A percentile compares a stretch with the other conserved stretches of the same genome.
Evolutionary conservation across 306 rosid species (phyloP).

Genomic region (Amphicarpaea edgeworthii): DNA sequence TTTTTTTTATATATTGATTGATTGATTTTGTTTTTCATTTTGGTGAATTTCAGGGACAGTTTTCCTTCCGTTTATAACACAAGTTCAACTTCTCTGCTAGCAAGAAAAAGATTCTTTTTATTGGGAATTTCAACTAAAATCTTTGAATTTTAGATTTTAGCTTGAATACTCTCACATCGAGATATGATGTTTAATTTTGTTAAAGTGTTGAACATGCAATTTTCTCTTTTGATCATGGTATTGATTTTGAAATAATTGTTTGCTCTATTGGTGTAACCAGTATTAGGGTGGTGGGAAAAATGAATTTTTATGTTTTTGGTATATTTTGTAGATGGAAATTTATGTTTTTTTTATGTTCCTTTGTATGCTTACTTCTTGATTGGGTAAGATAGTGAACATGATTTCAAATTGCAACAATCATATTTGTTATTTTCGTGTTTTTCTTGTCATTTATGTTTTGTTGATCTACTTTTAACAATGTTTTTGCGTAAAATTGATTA

Average conservation of each 20-base stretch:
- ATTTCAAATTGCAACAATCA: constrained; percentile 32
- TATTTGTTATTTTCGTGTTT: constrained; percentile 1
- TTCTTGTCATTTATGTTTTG: not conserved
- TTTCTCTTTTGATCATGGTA: not conserved
- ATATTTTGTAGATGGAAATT: not conserved
- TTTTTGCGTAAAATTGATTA: not conserved
- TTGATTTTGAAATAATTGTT: constrained; percentile 41
- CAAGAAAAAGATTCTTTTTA: constrained; percentile 23
- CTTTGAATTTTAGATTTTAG: constrained; percentile 42
- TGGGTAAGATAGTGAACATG: constrained; percentile 13
- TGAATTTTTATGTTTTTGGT: constrained; percentile 33
- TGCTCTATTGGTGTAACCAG: constrained; percentile 42
- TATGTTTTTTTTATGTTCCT: constrained; percentile 17
- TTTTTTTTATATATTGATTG: not conserved
- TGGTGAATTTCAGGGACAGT: constrained; percentile 54
- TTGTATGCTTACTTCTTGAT: constrained; percentile 36
- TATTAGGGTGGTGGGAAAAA: constrained; percentile 18
- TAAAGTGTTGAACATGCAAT: constrained; percentile 1
- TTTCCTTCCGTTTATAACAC: constrained; percentile 50
- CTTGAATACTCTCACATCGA: constrained; percentile 1
- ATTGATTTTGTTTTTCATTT: not conserved
- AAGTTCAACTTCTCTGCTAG: constrained; percentile 30
- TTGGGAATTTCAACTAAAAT: constrained; percentile 43
- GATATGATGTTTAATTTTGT: constrained; percentile 37
- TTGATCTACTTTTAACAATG: not conserved